Base-by-base conservation (phyloP, 2,329 filamentous ascomycete species). In the Colletotrichum musae region DNA sequence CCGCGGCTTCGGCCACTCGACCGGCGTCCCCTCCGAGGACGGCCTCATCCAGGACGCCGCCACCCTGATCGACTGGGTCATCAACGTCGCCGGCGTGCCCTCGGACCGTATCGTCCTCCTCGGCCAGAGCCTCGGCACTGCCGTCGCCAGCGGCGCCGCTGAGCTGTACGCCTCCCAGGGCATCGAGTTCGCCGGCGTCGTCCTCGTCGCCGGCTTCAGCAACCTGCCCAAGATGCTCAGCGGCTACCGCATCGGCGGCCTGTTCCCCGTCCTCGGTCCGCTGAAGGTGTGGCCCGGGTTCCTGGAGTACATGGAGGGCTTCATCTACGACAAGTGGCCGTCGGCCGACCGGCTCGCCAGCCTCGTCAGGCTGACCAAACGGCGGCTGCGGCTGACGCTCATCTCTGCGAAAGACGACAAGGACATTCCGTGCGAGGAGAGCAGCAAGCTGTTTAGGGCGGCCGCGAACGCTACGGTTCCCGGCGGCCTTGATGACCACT, bases 41-140 rank as follows among this genome's bases (percentile, higher is more conserved):
- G 95, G 95, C 0, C 82, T 98, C 7, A 93, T 97, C 64, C 89
- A 88, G 5, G 95, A 98, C 77, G 94, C 91, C 16, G 84, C 92
- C 4, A 86, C 94, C 0, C 82, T 94, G 3, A 84, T 97, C 3
- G 87, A 94, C 70, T 97, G 93, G 83, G 89, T 93, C 10, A 85
- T 94, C 45, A 82, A 88, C 21, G 82, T 87, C 1, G 89, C 91
- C 15, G 83, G 87, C 0, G 86, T 98, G 18, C 85, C 92, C 0
- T 82, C 94, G 0, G 86, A 88, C 47, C 90, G 90, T 28, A 96
- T 97, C 71, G 89, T 95, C 3, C 84, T 98, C 32, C 83, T 97
- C 3, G 95, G 95, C 18, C 95, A 98, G 75, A 96, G 93, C 74
- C 87, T 98, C 0, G 95, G 95, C 26, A 97, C 95, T 0, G 95